Evolutionary conservation across 1,139 yeast genomes (phyloP).

Genomic region (Kodamaea arcana): DNA sequence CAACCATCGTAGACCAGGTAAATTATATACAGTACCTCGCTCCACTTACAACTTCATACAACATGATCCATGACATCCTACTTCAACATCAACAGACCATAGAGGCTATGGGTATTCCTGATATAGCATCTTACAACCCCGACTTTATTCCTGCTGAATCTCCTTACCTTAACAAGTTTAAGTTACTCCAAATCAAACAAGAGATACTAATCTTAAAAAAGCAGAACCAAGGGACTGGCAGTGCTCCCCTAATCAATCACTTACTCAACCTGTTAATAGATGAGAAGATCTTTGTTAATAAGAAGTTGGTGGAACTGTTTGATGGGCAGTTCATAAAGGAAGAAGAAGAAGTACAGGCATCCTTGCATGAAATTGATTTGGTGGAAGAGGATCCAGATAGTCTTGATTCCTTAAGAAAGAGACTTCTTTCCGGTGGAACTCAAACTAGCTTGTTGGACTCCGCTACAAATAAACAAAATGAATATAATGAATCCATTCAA

Average conservation of each 20-base stretch:
- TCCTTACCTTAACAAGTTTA: conserved; percentile 23
- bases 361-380: conserved; percentile 3
- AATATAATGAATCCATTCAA: conserved; percentile 43
- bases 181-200: conserved; percentile 16
- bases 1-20: too few relatives aligned
- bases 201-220: conserved; percentile 8
- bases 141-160: conserved; percentile 11
- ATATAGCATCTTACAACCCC: conserved; percentile 6
- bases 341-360: background rate
- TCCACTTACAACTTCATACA: too few relatives aligned
- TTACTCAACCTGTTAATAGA: conserved; percentile 14
- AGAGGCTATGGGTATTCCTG: conserved; percentile 8
- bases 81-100: conserved; percentile 3
- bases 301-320: conserved; percentile 14
- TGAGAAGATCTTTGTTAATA: conserved; percentile 21
- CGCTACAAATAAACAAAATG: conserved; percentile 17
- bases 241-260: conserved; percentile 4
- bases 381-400: conserved; percentile 17
- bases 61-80: conserved; percentile 1
- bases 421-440: conserved; percentile 26
- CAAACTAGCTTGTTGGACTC: conserved; percentile 14
- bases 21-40: too few relatives aligned
- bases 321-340: conserved; percentile 5
- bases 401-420: conserved; percentile 20
- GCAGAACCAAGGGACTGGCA: conserved; percentile 2